Evolutionary conservation across 2,329 filamentous ascomycete genomes (phyloP).

Genomic region (Iodosphaeria phyllophila): DNA sequence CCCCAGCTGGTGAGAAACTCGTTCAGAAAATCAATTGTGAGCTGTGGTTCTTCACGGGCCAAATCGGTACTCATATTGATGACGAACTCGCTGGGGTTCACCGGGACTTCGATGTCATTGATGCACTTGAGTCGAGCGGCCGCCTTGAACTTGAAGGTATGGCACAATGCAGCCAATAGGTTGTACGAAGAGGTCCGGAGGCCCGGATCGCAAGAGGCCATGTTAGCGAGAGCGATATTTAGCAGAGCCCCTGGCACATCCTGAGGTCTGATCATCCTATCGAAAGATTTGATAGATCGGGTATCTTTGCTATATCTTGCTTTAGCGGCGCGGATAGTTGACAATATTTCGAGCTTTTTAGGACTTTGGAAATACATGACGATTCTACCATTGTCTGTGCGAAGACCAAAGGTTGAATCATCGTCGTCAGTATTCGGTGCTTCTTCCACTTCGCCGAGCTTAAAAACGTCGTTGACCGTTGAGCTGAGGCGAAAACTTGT

Average conservation of each 20-base stretch:
- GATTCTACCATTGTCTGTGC: constrained; percentile 50
- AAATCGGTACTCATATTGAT: constrained; percentile 46
- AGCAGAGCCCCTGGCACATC: constrained; percentile 52
- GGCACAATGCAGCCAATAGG: constrained; percentile 44
- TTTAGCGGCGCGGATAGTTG: constrained; percentile 44
- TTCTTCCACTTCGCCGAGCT: constrained; percentile 48
- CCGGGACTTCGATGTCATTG: constrained; percentile 43
- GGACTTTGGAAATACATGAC: constrained; percentile 55
- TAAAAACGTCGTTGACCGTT: constrained; percentile 52
- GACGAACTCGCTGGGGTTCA: constrained; percentile 45
- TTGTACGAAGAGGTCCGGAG: constrained; percentile 49
- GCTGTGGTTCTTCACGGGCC: constrained; percentile 42
- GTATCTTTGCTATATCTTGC: constrained; percentile 45
- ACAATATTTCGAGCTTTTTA: constrained; percentile 42
- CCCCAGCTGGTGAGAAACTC: constrained; percentile 59
- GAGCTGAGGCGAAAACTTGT: constrained; percentile 41
- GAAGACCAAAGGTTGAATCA: constrained; percentile 46
- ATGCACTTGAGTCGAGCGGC: constrained; percentile 41
- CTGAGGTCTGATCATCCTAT: constrained; percentile 47
- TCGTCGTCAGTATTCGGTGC: constrained; percentile 45
- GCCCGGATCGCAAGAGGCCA: constrained; percentile 40
- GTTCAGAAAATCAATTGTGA: constrained; percentile 52
- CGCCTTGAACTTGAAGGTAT: constrained; percentile 47
- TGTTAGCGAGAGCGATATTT: constrained; percentile 47
- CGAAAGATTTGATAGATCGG: constrained; percentile 39